Percentiles rank a stretch among this genome's conserved stretches.
Evolutionary conservation across 208 protist species (phyloP).

Genomic region (Jaenimonas drosophilae): DNA sequence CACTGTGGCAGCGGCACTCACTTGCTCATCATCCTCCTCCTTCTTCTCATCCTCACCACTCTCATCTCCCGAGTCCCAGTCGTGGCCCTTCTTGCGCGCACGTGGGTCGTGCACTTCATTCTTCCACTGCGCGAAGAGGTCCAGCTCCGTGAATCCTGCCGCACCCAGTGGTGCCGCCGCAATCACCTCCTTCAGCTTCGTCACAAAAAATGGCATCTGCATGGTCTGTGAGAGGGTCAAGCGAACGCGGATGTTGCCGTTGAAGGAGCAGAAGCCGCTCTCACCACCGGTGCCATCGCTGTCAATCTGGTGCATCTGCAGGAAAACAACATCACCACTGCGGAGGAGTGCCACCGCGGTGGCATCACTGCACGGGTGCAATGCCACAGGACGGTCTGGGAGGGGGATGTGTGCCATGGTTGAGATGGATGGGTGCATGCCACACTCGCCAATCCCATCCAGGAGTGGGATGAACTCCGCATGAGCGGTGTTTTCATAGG

Average conservation of each 20-base stretch:
- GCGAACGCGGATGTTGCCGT: constrained; percentile 29
- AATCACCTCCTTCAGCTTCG: constrained; percentile 24
- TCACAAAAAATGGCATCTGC: constrained; percentile 27
- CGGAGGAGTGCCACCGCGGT: constrained; percentile 43
- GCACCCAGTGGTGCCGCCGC: too few relatives aligned
- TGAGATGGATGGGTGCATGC: constrained; percentile 17
- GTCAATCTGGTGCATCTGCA: constrained; percentile 4
- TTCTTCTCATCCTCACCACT: background rate
- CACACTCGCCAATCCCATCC: constrained; percentile 16
- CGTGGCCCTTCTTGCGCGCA: constrained; percentile 18
- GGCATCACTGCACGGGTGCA: constrained; percentile 24
- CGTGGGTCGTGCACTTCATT: constrained; percentile 54
- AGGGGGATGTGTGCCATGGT: constrained; percentile 14
- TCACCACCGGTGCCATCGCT: constrained; percentile 1
- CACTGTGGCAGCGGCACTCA: background rate
- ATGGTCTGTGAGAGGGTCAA: too few relatives aligned
- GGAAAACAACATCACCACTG: constrained; percentile 30
- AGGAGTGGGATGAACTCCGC: constrained; percentile 49
- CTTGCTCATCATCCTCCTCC: background rate
- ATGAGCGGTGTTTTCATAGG: constrained; percentile 33
- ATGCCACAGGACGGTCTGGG: constrained; percentile 20
- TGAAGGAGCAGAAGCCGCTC: constrained; percentile 14
- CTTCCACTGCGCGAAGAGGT: constrained; percentile 72
- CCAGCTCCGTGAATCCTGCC: constrained; percentile 30
- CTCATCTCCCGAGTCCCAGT: constrained; percentile 6